Conservation (phyloP, 2,329 filamentous ascomycete genomes). For the Calonectria leucothoes region DNA sequence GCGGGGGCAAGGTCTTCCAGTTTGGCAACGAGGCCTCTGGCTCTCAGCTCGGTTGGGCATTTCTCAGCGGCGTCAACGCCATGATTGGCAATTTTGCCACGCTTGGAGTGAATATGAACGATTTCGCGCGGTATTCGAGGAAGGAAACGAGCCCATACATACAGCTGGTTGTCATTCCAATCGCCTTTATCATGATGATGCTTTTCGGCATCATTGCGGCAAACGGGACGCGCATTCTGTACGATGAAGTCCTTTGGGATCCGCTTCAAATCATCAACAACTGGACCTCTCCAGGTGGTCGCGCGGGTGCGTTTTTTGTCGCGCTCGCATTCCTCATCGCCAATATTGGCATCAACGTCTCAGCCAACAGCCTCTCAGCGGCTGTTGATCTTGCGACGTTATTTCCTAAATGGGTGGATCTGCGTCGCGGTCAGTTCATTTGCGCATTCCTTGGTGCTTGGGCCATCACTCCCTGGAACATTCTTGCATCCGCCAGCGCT, state of each 20-base stretch:
- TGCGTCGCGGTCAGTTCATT: neutral
- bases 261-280: neutral
- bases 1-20: neutral
- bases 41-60: neutral
- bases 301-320: neutral
- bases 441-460: neutral
- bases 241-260: neutral
- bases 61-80: neutral
- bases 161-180: neutral
- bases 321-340: neutral
- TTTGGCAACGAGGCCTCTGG: neutral
- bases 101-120: neutral
- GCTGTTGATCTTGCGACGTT: neutral
- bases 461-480: slow-evolving; percentile 10
- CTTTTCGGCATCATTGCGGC: neutral
- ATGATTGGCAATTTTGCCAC: neutral
- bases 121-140: neutral
- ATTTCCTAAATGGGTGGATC: neutral
- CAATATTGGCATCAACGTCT: neutral
- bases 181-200: neutral
- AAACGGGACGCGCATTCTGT: neutral
- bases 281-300: neutral
- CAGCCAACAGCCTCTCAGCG: neutral
- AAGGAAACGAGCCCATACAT: neutral
- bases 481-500: neutral